Evolutionary conservation across 257 asterid genomes (phyloP).

Genomic region (Ocimum tenuiflorum): DNA sequence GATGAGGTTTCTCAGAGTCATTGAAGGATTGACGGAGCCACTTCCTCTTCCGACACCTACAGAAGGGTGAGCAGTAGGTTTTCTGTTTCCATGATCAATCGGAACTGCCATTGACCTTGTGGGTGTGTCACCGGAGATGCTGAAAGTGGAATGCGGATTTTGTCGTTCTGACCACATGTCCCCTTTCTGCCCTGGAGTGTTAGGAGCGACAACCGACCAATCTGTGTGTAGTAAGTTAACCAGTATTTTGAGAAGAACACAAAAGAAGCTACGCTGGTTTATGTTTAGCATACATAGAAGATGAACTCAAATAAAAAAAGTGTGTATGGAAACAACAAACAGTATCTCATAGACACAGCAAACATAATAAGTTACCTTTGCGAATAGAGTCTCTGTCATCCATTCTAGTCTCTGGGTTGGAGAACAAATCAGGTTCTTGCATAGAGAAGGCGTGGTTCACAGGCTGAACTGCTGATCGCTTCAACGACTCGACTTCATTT

Average conservation of each 20-base stretch:
- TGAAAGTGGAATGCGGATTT: conserved; percentile 56
- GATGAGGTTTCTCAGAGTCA: conserved; percentile 76
- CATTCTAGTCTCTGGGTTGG: conserved; percentile 47
- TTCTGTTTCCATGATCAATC: conserved; percentile 56
- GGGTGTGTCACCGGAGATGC: conserved; percentile 60
- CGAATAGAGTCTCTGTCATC: conserved; percentile 53
- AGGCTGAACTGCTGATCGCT: conserved; percentile 74
- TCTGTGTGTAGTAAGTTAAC: conserved; percentile 74
- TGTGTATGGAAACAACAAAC: background rate
- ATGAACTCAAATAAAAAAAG: background rate
- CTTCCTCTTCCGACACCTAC: conserved; percentile 47
- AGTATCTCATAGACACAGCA: background rate
- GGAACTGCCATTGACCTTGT: conserved; percentile 48
- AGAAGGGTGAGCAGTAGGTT: too few species aligned
- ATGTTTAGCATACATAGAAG: background rate
- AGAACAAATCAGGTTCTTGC: conserved; percentile 67
- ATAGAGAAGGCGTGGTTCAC: conserved; percentile 49
- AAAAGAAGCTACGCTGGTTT: background rate
- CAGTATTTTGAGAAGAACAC: conserved; percentile 35
- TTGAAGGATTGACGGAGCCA: conserved; percentile 65
- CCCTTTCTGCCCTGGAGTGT: conserved; percentile 96
- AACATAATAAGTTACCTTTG: conserved; percentile 47
- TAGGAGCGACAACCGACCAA: conserved; percentile 83
- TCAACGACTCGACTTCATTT: conserved; percentile 63
- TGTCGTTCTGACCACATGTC: conserved; percentile 72